These are phyloP conservation scores for Elsinoe arachidis DNA, from an alignment of 2,329 filamentous ascomycete genomes.

Conservation along the genomic window DNA sequence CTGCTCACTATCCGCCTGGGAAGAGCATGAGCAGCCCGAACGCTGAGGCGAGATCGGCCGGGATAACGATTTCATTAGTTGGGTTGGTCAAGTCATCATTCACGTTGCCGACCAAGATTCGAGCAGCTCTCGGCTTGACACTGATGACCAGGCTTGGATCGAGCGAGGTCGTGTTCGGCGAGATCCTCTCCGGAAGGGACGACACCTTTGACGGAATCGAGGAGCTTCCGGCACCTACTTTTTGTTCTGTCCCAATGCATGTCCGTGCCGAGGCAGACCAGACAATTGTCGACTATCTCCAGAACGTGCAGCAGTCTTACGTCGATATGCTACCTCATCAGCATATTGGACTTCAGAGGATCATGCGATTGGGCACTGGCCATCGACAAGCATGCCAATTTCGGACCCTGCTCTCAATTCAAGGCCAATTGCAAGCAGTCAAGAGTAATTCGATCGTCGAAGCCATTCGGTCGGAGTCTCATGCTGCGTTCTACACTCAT, in stretches of 20 bases:
- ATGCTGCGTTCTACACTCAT: slow-evolving; percentile 26
- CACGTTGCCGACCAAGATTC: not conserved
- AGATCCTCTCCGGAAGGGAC: slow-evolving; percentile 31
- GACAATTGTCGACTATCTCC: slow-evolving; percentile 23
- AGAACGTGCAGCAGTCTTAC: slow-evolving; percentile 24
- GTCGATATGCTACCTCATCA: slow-evolving; percentile 26
- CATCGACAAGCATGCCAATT: slow-evolving; percentile 38
- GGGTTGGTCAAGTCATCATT: not conserved
- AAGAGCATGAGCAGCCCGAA: not conserved
- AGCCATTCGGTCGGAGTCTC: slow-evolving; percentile 17
- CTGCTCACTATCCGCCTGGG: not conserved
- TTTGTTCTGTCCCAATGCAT: slow-evolving; percentile 36
- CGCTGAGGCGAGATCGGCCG: not conserved
- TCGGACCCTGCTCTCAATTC: slow-evolving; percentile 39
- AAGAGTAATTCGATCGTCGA: slow-evolving; percentile 25
- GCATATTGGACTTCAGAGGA: slow-evolving; percentile 40
- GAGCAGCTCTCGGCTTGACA: slow-evolving; percentile 23
- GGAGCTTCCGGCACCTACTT: slow-evolving; percentile 33
- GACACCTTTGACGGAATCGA: slow-evolving; percentile 29
- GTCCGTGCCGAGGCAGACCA: slow-evolving; percentile 30
- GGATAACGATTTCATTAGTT: no score
- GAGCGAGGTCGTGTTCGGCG: slow-evolving; percentile 42
- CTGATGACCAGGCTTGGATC: slow-evolving; percentile 39
- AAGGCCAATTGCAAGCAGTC: slow-evolving; percentile 25
- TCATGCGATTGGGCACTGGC: slow-evolving; percentile 31